phyloP scores from a whole-genome alignment of 352 stramenopile genomes.

The Albugo candida region DNA sequence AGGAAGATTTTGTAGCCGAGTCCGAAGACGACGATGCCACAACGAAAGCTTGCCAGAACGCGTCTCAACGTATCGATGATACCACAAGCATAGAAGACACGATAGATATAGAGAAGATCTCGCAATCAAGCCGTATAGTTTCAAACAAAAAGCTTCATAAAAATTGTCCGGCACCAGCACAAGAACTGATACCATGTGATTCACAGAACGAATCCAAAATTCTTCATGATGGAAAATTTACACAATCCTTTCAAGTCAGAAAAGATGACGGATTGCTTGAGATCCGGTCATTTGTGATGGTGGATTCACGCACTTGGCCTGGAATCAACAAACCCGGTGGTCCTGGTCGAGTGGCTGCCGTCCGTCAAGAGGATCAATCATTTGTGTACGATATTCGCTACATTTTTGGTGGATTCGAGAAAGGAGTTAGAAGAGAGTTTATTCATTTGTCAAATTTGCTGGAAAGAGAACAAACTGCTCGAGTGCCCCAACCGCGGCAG shows the following conservation, averaged over 20 bases:
- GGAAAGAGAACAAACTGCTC: conserved; percentile 15
- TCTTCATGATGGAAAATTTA: background rate
- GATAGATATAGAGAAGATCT: background rate
- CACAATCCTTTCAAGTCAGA: background rate
- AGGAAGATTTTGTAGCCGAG: conserved; percentile 29
- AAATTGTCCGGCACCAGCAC: background rate
- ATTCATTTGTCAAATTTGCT: conserved; percentile 32
- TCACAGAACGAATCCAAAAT: background rate
- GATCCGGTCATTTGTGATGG: conserved; percentile 27
- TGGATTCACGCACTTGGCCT: conserved; percentile 62
- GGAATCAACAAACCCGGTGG: conserved; percentile 76
- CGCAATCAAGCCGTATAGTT: background rate
- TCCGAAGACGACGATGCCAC: conserved; percentile 21
- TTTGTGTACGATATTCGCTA: conserved; percentile 71
- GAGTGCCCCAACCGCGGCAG: conserved; percentile 18
- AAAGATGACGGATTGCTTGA: conserved; percentile 9
- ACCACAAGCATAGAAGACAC: conserved; percentile 1
- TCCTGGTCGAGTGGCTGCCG: conserved; percentile 25
- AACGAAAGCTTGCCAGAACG: conserved; percentile 3
- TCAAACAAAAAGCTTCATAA: background rate
- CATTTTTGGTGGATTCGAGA: conserved; percentile 57
- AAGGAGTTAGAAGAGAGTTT: conserved; percentile 42
- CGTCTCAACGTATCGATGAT: background rate
- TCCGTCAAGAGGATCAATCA: conserved; percentile 11
- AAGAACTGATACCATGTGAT: background rate